Conservation (phyloP, 805 yeast species). For the Osmozyma mogii region DNA sequence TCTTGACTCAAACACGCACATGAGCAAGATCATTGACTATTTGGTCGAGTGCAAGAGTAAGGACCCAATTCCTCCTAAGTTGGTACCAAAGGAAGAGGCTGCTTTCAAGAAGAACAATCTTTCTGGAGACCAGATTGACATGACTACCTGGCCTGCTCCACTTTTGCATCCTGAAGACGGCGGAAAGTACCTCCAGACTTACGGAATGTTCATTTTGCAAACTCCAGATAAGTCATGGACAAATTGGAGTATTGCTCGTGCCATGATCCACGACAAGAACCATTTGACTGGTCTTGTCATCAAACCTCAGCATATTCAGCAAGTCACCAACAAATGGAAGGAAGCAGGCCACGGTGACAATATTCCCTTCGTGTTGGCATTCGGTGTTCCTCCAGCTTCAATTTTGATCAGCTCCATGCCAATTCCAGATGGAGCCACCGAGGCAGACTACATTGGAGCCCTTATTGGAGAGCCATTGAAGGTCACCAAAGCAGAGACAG, state of each 20-base stretch:
- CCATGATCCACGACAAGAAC: constrained; percentile 14
- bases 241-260: constrained; percentile 23
- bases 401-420: constrained; percentile 14
- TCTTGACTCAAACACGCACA: constrained; percentile 13
- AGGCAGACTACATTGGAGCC: constrained; percentile 17
- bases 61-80: constrained; percentile 9
- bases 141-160: constrained; percentile 14
- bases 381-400: constrained; percentile 23
- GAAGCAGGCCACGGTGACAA: constrained; percentile 14
- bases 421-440: constrained; percentile 33
- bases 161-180: constrained; percentile 16
- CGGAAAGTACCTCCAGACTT: constrained; percentile 19
- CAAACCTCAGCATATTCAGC: constrained; percentile 18
- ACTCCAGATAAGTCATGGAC: constrained; percentile 20
- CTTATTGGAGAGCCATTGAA: constrained; percentile 17
- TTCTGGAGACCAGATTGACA: constrained; percentile 12
- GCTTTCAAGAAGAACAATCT: constrained; percentile 13
- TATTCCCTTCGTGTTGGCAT: constrained; percentile 16
- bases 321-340: constrained; percentile 16
- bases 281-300: constrained; percentile 18
- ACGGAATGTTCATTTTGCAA: constrained; percentile 18
- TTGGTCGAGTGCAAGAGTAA: constrained; percentile 12
- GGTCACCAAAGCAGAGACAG: constrained; percentile 16
- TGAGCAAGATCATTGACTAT: constrained; percentile 14
- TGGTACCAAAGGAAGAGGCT: constrained; percentile 9